A percentile compares a stretch with the other conserved stretches of the same genome.
phyloP scores from a whole-genome alignment of 176 grass and related monocot genomes.

The barley (Hordeum vulgare) region MorexV3_pseudomolecules_assembly NC_058519.1:185763257-185763756 shows the following conservation, averaged over 20 bases:
- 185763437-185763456: background rate
- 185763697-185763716: background rate
- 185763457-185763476: conserved; percentile 8
- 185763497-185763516: conserved; percentile 45
- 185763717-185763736: background rate
- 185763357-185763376: background rate
- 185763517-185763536: conserved; percentile 80
- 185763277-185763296: background rate
- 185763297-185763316: background rate
- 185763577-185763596: conserved; percentile 53
- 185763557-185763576: conserved; percentile 48
- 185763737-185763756: background rate
- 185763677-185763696: background rate
- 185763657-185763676: background rate
- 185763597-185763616: background rate
- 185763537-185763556: conserved; percentile 74
- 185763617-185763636: conserved; percentile 31
- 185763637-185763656: conserved; percentile 52
- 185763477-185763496: conserved; percentile 75
- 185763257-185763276: background rate
- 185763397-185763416: background rate
- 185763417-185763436: background rate
- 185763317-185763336: background rate
- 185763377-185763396: background rate
- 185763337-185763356: background rate